Conservation (phyloP, 441 rosid species). For the California macrophylla region DNA sequence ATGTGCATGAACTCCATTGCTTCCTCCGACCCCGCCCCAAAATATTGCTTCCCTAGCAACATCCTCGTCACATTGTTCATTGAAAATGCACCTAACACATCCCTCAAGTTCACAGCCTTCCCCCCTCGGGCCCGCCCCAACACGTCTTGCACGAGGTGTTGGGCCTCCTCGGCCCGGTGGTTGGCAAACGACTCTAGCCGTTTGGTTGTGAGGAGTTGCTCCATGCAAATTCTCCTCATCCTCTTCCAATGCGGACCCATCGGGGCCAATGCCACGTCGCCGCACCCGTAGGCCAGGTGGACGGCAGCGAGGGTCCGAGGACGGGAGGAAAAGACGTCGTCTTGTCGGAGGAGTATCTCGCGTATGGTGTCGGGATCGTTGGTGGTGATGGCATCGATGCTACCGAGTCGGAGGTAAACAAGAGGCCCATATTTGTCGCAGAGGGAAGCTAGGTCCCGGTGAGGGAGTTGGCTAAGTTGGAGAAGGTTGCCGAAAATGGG, state of each 20-base stretch:
- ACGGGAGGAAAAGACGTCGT: constrained; percentile 66
- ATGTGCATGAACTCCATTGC: constrained; percentile 79
- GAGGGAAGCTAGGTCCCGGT: constrained; percentile 52
- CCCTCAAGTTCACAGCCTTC: constrained; percentile 48
- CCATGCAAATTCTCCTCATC: constrained; percentile 68
- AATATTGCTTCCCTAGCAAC: constrained; percentile 71
- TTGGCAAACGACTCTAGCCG: constrained; percentile 39
- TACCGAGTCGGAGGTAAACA: constrained; percentile 69
- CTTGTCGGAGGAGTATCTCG: constrained; percentile 58
- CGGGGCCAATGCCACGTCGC: constrained; percentile 74
- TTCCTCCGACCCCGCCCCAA: constrained; percentile 51
- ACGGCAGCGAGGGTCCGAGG: constrained; percentile 67
- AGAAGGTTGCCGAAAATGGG: constrained; percentile 79
- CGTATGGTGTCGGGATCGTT: constrained; percentile 57
- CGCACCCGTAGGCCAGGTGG: constrained; percentile 64
- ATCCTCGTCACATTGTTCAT: constrained; percentile 88
- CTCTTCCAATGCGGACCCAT: constrained; percentile 62
- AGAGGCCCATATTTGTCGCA: constrained; percentile 61
- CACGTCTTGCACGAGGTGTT: constrained; percentile 38
- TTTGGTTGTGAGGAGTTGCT: constrained; percentile 42
- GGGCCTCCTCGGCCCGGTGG: constrained; percentile 42
- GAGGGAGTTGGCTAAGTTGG: constrained; percentile 60
- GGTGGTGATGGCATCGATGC: constrained; percentile 63
- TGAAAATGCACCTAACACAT: constrained; percentile 67
- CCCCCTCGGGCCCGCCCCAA: constrained; percentile 20